phyloP scores from a whole-genome alignment of 2,329 filamentous ascomycete species.

The Ophiocordyceps camponoti-rufipedis region DNA sequence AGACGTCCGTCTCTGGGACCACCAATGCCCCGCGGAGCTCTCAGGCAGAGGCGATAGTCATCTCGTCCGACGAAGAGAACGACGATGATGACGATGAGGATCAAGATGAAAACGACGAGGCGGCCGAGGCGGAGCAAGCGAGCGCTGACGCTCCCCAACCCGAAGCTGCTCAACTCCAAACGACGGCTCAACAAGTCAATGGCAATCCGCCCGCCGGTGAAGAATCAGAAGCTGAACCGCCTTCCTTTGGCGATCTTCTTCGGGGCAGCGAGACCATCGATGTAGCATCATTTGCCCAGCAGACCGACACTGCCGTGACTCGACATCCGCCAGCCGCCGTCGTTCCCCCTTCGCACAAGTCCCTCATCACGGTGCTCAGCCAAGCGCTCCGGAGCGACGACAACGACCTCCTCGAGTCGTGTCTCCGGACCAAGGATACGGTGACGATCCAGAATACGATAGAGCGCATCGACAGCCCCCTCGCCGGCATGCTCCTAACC shows the following conservation, averaged over 20 bases:
- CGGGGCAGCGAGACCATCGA: conserved; percentile 60
- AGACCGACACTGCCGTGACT: conserved; percentile 15
- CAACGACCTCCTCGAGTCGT: conserved; percentile 74
- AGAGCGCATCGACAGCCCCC: conserved; percentile 69
- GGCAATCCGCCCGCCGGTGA: conserved; percentile 11
- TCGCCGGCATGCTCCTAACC: conserved; percentile 62
- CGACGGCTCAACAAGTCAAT: conserved; percentile 7
- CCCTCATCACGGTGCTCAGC: conserved; percentile 78
- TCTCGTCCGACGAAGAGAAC: conserved; percentile 35
- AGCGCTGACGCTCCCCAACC: conserved; percentile 2
- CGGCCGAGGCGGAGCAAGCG: not conserved
- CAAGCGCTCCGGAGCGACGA: conserved; percentile 91
- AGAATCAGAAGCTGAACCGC: conserved; percentile 31
- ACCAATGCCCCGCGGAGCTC: conserved; percentile 19
- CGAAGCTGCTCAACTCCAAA: conserved; percentile 2
- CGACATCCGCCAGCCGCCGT: conserved; percentile 28
- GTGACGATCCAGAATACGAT: conserved; percentile 73
- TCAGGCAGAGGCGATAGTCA: conserved; percentile 30
- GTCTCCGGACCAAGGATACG: conserved; percentile 63
- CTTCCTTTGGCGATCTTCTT: conserved; percentile 77
- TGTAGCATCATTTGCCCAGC: conserved; percentile 43
- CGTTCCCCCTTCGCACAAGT: conserved; percentile 52
- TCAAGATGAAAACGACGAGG: conserved; percentile 1
- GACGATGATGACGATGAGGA: conserved; percentile 26
- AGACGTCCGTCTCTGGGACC: conserved; percentile 28